A percentile compares a stretch with the other conserved stretches of the same genome.
These are phyloP conservation scores for Pseudocercospora fuligena DNA, from an alignment of 2,329 filamentous ascomycete genomes.

Conservation along the genomic window DNA sequence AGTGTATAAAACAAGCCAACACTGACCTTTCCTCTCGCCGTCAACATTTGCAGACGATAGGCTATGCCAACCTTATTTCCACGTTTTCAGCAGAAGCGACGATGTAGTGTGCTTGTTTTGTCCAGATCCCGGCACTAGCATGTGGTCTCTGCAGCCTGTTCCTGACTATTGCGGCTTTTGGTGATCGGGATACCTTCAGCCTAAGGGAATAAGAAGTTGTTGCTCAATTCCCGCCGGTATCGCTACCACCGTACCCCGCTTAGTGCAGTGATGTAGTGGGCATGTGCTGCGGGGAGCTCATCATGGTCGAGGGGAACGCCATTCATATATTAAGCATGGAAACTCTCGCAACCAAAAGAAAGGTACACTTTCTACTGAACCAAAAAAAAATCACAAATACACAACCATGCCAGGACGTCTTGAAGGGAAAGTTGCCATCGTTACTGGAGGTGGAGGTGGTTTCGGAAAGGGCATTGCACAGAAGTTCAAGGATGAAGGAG, in stretches of 20 bases:
- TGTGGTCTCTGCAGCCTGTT: not conserved
- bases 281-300: conserved; percentile 4
- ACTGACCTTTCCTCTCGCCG: too few species aligned
- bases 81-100: not conserved
- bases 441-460: conserved; percentile 65
- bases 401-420: conserved; percentile 28
- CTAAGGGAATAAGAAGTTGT: conserved; percentile 13
- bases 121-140: conserved; percentile 1
- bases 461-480: conserved; percentile 67
- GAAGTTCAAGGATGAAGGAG: conserved; percentile 64
- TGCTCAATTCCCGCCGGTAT: conserved; percentile 12
- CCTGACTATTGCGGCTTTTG: not conserved
- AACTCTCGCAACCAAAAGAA: not conserved
- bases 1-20: too few species aligned
- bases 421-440: conserved; percentile 47
- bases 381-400: not conserved
- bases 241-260: conserved; percentile 10
- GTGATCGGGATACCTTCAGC: conserved; percentile 7
- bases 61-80: not conserved
- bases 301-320: not conserved
- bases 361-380: not conserved
- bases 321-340: not conserved
- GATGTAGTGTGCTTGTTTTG: not conserved
- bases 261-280: not conserved
- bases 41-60: too few species aligned